phyloP scores from a whole-genome alignment of 2,329 filamentous ascomycete genomes.

The Calonectria pauciramosa region DNA sequence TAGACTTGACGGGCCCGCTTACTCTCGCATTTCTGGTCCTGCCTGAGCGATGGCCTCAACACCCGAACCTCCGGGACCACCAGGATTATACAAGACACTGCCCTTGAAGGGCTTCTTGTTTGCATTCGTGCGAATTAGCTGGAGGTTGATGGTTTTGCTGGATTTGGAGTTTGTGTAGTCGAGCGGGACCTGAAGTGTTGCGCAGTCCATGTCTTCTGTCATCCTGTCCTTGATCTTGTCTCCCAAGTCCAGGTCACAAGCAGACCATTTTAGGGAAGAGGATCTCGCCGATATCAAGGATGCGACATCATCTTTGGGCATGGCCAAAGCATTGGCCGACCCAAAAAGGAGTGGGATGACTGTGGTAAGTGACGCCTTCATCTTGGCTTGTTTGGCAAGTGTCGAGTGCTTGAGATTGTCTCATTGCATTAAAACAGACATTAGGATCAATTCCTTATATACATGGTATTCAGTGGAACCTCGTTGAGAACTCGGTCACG shows the following conservation, averaged over 20 bases:
- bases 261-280: conserved; percentile 12
- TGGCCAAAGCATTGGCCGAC: neutral
- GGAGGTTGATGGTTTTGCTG: conserved; percentile 46
- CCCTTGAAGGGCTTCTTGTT: conserved; percentile 48
- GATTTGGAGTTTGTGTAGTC: conserved; percentile 52
- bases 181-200: conserved; percentile 54
- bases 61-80: conserved; percentile 50
- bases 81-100: conserved; percentile 56
- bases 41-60: conserved; percentile 10
- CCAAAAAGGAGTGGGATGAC: neutral
- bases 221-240: neutral
- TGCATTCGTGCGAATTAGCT: conserved; percentile 50
- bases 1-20: neutral
- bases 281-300: neutral
- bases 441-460: neutral
- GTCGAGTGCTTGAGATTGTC: neutral
- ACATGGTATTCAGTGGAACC: neutral
- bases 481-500: neutral
- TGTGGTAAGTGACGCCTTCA: neutral
- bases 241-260: conserved; percentile 20
- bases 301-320: neutral
- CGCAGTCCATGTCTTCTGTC: conserved; percentile 46
- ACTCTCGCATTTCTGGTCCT: conserved; percentile 5
- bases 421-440: neutral
- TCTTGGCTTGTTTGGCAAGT: neutral